Evolutionary conservation across 768 basidiomycete species (phyloP), one percentile per base, ranked within the genome.

Genomic region (Boletus subparvulus): DNA sequence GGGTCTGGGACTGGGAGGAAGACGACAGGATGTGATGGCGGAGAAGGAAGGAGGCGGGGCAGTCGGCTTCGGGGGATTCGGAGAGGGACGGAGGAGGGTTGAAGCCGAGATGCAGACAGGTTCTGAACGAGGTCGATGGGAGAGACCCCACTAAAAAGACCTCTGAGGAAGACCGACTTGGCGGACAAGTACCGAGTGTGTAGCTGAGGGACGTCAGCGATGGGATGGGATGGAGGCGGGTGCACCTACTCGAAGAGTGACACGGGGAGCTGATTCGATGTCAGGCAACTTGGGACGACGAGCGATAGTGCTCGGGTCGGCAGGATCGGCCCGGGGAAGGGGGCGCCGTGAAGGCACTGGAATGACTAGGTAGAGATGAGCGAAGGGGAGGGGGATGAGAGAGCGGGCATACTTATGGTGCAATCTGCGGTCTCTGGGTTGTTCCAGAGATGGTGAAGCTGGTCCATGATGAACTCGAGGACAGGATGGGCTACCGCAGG

Each of bases 171-270:
- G 42, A 79, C 78, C 0, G 92, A 94, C 70, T 93, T 90, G 17
- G 89, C 85, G n/a, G 84, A 83, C 43, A 96, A 81, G 65, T 87
- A 92, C 67, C 90, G 89, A 60, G 83, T 78, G 65, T 96, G 93
- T 28, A 94, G 74, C 90, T 92, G 63, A 26, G 26, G 47, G 32
- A 37, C 12, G 48, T 52, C 3, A 52, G 61, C 48, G 61, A 54
- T 21, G 63, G 46, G 46, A 45, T 45, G 21, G 3, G n/a, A 24
- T 24, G 21, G 43, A 19, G 44, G 28, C 8, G 40, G n/a, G n/a
- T 3, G 11, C 10, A 69, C 81, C 17, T 55, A 90, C 90, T 67
- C 82, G 83, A 62, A 91, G 73, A 41, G 83, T 80, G 65, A 89
- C 78, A 35, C 81, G 83, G 16, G 82, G 80, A 19, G 78, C 71